A percentile compares a stretch with the other conserved stretches of the same genome.
phyloP scores from a whole-genome alignment of 2,329 filamentous ascomycete genomes.

The Thermoascus crustaceus region DNA sequence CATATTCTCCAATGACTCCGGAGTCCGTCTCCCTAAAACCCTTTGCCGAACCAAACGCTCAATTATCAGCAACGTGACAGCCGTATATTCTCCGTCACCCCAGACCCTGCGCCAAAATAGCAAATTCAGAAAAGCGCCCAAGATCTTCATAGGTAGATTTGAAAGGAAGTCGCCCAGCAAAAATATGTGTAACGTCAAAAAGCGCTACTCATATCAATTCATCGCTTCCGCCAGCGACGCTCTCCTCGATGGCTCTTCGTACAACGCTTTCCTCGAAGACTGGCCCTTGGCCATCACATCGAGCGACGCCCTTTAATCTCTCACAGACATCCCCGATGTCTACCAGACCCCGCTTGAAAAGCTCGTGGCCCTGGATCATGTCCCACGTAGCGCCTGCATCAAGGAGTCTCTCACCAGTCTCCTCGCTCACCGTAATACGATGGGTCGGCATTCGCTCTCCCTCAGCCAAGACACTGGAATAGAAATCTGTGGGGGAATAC shows the following conservation, averaged over 20 bases:
- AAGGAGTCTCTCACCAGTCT: constrained; percentile 59
- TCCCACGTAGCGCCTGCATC: constrained; percentile 82
- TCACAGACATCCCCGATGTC: constrained; percentile 78
- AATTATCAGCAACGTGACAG: too few species aligned
- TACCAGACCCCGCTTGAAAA: constrained; percentile 68
- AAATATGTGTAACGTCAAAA: background rate
- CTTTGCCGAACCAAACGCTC: background rate
- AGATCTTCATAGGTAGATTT: background rate
- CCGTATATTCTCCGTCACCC: too few species aligned
- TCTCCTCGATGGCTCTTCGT: constrained; percentile 65
- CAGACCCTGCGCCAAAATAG: too few species aligned
- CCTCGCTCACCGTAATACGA: constrained; percentile 58
- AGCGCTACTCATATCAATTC: constrained; percentile 55
- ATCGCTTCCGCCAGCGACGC: constrained; percentile 67
- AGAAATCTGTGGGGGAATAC: constrained; percentile 66
- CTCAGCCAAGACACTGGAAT: constrained; percentile 52
- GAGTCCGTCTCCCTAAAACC: constrained; percentile 1
- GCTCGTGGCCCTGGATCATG: constrained; percentile 69
- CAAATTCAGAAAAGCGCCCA: constrained; percentile 1
- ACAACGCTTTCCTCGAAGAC: constrained; percentile 77
- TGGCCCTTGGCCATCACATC: constrained; percentile 80
- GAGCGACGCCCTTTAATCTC: constrained; percentile 62
- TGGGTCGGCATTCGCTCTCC: constrained; percentile 47
- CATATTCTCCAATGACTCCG: background rate
- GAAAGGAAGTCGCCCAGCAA: background rate